These are phyloP conservation scores for Acanthamoeba lenticulata DNA, from an alignment of 208 protist genomes.

Conservation along the genomic window DNA sequence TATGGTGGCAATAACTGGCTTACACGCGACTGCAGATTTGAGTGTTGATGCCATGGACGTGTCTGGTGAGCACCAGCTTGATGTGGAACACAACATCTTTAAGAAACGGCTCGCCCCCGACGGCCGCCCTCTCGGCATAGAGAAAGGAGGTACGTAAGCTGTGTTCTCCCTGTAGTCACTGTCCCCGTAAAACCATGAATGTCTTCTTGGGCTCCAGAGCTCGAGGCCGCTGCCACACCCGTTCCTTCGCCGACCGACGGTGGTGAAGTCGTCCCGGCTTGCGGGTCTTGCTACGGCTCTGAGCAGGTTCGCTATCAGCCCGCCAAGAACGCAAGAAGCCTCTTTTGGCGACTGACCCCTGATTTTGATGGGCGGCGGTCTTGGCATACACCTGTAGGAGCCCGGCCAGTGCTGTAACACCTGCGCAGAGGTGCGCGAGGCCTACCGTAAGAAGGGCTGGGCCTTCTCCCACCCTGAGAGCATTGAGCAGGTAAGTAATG, in stretches of 20 bases:
- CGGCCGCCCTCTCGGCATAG: constrained; percentile 68
- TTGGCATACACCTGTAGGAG: not conserved
- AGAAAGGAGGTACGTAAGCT: constrained; percentile 24
- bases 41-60: constrained; percentile 86
- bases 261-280: not conserved
- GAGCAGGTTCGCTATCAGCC: not conserved
- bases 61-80: constrained; percentile 84
- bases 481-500: constrained; percentile 76
- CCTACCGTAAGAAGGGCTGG: constrained; percentile 86
- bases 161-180: not conserved
- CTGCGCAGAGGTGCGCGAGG: constrained; percentile 84
- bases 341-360: not conserved
- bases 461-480: constrained; percentile 63
- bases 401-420: constrained; percentile 86
- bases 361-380: not conserved
- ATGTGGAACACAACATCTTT: constrained; percentile 83
- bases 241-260: not conserved
- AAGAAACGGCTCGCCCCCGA: constrained; percentile 75
- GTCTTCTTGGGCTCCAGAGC: not conserved
- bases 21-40: constrained; percentile 63
- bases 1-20: not conserved
- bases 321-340: not conserved
- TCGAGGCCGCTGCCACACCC: not conserved
- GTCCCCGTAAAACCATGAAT: no score
- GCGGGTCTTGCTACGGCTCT: constrained; percentile 86